Evolutionary conservation across 768 basidiomycete genomes (phyloP), one percentile per base, ranked within the genome.

Genomic region (Sarcomyxa edulis): DNA sequence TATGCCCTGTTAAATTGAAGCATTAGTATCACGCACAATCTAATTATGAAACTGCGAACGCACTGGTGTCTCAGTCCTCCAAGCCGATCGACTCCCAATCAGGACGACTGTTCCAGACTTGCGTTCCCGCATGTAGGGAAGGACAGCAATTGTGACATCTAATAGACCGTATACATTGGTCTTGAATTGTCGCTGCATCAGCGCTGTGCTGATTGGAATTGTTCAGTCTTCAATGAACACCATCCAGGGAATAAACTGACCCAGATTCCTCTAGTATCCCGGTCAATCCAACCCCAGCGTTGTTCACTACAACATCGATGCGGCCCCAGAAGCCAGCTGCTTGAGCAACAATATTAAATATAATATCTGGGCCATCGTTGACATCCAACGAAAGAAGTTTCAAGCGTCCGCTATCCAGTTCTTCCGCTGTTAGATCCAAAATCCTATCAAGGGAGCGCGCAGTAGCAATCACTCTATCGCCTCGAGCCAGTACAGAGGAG

Each of bases 291-390:
- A 53, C 55, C 14, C 69, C 71, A 19, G 69, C 71, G 47, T 72
- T 72, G 44, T 71, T 71, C 7, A 71, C 66, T 11, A 58, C 34
- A 0, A 72, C 67, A 39, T 72, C 69, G 32, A 72, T 56, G 10
- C 52, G 49, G 9, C 64, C 66, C 57, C 64, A 69, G 12, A 55
- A 49, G 10, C 30, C 34, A 20, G 59, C 48, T 3, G 66, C 56
- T 35, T 66, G 55, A 29, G 55, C 47, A 18, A 66, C 54, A 21
- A 46, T 53, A 9, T 48, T 42, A 16, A 54, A 47, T 32, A 72
- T 59, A 20, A 44, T 51, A 11, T 51, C 56, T 21, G 47, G 38
- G n/a, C 48, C 48, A 24, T 55, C 58, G 8, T 58, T 50, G 30
- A 71, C 58, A 43, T 72, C 70, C 28, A 71, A 58, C 42, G 57